A percentile compares a stretch with the other conserved stretches of the same genome.
Evolutionary conservation across 192 early-diverging fungal species (phyloP).

Genomic region (Linnemannia exigua): DNA sequence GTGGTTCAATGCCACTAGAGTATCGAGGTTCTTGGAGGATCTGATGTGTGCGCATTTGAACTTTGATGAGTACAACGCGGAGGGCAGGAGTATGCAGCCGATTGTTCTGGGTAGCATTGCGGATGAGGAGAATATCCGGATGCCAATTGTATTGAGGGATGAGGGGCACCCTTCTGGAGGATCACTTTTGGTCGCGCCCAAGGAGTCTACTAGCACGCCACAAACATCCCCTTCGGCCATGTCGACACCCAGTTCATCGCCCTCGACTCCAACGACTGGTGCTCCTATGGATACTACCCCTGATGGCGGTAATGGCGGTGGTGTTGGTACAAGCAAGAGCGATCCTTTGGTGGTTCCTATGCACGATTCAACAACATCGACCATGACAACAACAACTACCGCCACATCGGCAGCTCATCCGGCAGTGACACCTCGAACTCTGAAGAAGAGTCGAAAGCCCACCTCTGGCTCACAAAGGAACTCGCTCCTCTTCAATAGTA

Average conservation of each 20-base stretch:
- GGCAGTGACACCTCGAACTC: not conserved
- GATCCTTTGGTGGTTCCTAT: not conserved
- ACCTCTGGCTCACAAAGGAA: constrained; percentile 19
- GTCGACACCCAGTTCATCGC: constrained; percentile 32
- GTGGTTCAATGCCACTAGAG: constrained; percentile 44
- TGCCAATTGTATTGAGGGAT: constrained; percentile 44
- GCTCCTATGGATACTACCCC: constrained; percentile 4
- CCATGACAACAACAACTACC: not conserved
- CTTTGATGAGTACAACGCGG: constrained; percentile 36
- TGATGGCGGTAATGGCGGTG: too few species aligned
- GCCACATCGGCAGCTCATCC: not conserved
- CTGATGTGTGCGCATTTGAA: constrained; percentile 48
- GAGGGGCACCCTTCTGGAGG: constrained; percentile 48
- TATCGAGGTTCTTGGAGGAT: constrained; percentile 34
- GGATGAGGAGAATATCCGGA: not conserved
- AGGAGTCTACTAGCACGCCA: not conserved
- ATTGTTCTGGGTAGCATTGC: constrained; percentile 3
- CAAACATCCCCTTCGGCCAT: constrained; percentile 19
- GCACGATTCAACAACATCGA: not conserved
- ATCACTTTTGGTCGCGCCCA: constrained; percentile 36
- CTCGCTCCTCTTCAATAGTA: constrained; percentile 24
- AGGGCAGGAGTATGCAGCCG: constrained; percentile 29
- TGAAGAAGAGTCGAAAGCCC: constrained; percentile 47
- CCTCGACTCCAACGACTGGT: constrained; percentile 12
- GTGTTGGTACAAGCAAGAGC: not conserved